phyloP scores from a whole-genome alignment of 257 asterid genomes.

The Solanum dulcamara region DNA sequence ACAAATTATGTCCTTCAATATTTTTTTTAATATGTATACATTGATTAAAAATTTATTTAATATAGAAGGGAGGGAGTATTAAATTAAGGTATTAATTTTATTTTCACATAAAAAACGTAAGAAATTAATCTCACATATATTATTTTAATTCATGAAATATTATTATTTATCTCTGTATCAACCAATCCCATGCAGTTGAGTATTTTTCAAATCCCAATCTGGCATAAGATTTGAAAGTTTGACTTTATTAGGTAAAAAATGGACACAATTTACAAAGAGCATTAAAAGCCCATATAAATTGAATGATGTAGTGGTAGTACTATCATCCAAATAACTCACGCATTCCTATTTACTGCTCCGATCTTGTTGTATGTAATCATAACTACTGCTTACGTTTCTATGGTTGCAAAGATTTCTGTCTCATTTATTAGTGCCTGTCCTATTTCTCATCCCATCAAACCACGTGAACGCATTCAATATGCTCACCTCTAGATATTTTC shows the following conservation, averaged over 20 bases:
- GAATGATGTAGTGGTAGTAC: conserved; percentile 7
- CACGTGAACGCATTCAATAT: conserved; percentile 67
- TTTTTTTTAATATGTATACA: too few species aligned
- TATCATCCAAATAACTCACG: conserved; percentile 9
- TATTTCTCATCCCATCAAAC: background rate
- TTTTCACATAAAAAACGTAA: too few species aligned
- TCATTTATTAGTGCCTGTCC: background rate
- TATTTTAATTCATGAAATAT: too few species aligned
- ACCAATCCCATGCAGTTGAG: too few species aligned
- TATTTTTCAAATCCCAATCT: background rate
- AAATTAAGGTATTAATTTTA: too few species aligned
- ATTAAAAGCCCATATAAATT: conserved; percentile 21
- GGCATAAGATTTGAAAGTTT: conserved; percentile 6
- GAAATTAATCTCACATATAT: too few species aligned
- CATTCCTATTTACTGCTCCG: conserved; percentile 29
- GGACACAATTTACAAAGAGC: conserved; percentile 3
- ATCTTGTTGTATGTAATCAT: conserved; percentile 17
- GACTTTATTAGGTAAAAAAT: conserved; percentile 18
- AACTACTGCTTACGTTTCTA: conserved; percentile 7
- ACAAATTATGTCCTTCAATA: too few species aligned
- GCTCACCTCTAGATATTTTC: background rate
- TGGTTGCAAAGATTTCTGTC: conserved; percentile 1
- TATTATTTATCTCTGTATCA: too few species aligned
- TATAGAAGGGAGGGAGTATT: too few species aligned
- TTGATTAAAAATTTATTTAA: too few species aligned